Conservation (phyloP, 129 eudicot genomes). For the Solidago caesia region DNA sequence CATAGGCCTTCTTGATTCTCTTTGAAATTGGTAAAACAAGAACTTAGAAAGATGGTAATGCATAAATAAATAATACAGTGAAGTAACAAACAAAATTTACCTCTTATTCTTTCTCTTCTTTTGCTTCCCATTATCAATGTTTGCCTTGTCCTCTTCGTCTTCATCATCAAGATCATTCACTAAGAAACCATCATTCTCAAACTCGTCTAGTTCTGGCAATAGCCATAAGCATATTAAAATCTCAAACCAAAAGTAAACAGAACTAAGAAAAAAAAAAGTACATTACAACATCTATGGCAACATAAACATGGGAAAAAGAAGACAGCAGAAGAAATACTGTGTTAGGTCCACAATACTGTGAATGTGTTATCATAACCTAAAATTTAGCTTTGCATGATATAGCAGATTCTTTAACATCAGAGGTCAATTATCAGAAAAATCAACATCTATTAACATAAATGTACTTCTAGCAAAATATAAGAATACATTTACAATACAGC, state of each 20-base stretch:
- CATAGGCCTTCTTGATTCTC: conserved; percentile 53
- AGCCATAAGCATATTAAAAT: conserved; percentile 15
- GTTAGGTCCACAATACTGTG: neutral
- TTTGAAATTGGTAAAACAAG: conserved; percentile 12
- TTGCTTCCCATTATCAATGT: conserved; percentile 53
- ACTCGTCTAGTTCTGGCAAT: conserved; percentile 51
- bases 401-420: neutral
- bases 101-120: conserved; percentile 70
- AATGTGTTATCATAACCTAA: neutral
- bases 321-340: neutral
- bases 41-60: conserved; percentile 12
- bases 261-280: neutral
- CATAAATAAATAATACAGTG: conserved; percentile 10
- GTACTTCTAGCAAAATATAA: too few relatives aligned
- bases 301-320: neutral
- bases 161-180: conserved; percentile 76
- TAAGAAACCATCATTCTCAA: conserved; percentile 78
- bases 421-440: too few relatives aligned
- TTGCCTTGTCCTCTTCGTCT: conserved; percentile 47
- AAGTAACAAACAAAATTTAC: conserved; percentile 25
- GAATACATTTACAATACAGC: too few relatives aligned
- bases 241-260: conserved; percentile 38
- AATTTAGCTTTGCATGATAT: too few relatives aligned
- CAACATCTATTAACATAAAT: too few relatives aligned
- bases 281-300: neutral